Conservation (phyloP, 352 stramenopile species). For the Phytophthora cactorum region DNA sequence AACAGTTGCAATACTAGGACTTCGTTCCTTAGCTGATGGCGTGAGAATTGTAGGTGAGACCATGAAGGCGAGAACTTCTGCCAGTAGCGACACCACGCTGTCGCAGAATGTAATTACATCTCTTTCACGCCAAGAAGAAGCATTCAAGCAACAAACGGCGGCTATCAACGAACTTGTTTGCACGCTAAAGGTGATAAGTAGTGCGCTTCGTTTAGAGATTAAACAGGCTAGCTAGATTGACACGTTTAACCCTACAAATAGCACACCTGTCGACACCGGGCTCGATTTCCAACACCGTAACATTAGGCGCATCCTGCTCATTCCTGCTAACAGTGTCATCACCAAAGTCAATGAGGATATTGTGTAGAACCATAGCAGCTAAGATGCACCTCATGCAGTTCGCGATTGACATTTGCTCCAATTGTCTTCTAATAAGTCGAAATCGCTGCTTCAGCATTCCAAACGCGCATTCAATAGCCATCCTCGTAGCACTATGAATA, state of each 20-base stretch:
- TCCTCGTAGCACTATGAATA: background rate
- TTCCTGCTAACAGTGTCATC: background rate
- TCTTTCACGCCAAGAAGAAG: background rate
- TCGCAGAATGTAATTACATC: background rate
- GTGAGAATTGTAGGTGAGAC: background rate
- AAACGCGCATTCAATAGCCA: background rate
- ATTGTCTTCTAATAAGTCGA: background rate
- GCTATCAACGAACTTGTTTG: background rate
- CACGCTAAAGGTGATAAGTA: background rate
- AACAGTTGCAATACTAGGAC: background rate
- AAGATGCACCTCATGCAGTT: background rate
- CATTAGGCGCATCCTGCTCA: background rate
- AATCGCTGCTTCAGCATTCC: background rate
- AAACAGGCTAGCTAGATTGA: background rate
- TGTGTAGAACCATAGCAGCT: background rate
- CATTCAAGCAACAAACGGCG: background rate
- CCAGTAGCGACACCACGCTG: background rate
- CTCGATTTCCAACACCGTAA: background rate
- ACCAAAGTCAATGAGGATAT: constrained; percentile 1
- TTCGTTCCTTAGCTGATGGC: background rate
- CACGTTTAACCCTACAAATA: background rate
- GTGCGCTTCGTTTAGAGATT: background rate
- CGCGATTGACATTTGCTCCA: background rate
- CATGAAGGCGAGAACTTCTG: background rate
- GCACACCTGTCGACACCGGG: background rate